Evolutionary conservation across 139 green algal species (phyloP), one percentile per base, ranked within the genome.

Genomic region (Coccomyxa sp.): DNA sequence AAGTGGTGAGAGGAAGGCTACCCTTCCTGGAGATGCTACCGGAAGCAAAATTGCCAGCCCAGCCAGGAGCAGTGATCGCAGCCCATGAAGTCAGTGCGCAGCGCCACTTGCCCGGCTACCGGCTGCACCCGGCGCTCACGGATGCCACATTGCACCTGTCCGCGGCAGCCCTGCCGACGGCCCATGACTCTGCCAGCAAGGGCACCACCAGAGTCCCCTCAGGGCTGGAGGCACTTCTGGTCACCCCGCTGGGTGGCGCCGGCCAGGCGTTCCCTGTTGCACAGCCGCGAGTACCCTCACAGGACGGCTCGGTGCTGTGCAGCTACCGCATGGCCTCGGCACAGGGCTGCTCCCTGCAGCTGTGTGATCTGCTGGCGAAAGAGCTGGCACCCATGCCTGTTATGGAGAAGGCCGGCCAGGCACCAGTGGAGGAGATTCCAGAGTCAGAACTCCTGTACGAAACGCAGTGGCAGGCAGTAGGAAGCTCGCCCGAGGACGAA

Each of bases 121-220:
- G 88, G 25, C 9, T 91, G 0, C 84, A 91, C 71, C 91, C 91
- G n/a, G 88, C 88, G 0, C 11, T 84, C 58, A 58, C 91, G 16
- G 91, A 94, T 81, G 80, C 57, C 38, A 76, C 84, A 9, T 87
- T 94, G 81, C 91, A 94, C 58, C 83, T 94, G 28, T 88, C 82
- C 30, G 88, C 87, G 18, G 83, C 83, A 14, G 79, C 60, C 57
- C 10, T 51, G 13, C 58, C 67, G 59, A 38, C 31, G 79, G 51
- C 67, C 79, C 18, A 63, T 67, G 30, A 30, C 45, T 57, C 59
- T 77, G 60, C n/a, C 79, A 15, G 27, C 79, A 30, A 23, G 16
- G 28, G 38, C 3, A 3, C 38, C 38, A 57, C 66, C 60, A 31
- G 79, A 32, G 66, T 51, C n/a, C 60, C 66, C 11, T 30, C 60